phyloP scores from a whole-genome alignment of 208 protist species.

The Leishmania martiniquensis region DNA sequence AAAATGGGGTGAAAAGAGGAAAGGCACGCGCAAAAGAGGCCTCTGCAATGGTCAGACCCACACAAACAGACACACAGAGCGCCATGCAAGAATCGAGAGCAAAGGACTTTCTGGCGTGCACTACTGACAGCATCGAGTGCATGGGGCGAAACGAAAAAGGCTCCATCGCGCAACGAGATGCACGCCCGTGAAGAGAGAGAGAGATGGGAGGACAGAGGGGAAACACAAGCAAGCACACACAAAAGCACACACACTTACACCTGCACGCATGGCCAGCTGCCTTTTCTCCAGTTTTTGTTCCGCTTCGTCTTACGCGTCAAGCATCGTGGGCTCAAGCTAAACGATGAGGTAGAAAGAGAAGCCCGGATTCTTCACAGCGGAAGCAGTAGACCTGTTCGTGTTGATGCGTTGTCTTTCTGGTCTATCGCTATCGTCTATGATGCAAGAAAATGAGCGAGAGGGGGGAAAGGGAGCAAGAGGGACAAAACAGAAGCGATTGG shows the following conservation, averaged over 20 bases:
- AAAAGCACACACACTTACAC: background rate
- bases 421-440: background rate
- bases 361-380: background rate
- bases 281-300: background rate
- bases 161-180: background rate
- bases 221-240: background rate
- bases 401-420: background rate
- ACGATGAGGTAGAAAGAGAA: background rate
- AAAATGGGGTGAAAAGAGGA: background rate
- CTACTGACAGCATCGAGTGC: background rate
- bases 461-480: background rate
- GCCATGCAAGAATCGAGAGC: background rate
- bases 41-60: background rate
- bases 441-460: background rate
- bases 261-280: background rate
- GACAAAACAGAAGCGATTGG: background rate
- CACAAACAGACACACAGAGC: background rate
- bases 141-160: background rate
- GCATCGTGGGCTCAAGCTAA: background rate
- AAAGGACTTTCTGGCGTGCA: background rate
- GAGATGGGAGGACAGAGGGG: too few relatives aligned
- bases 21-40: background rate
- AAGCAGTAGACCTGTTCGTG: background rate
- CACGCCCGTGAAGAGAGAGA: background rate
- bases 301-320: background rate